Base-by-base conservation (phyloP, 2,329 filamentous ascomycete genomes). In the Pseudogymnoascus sp. region DNA sequence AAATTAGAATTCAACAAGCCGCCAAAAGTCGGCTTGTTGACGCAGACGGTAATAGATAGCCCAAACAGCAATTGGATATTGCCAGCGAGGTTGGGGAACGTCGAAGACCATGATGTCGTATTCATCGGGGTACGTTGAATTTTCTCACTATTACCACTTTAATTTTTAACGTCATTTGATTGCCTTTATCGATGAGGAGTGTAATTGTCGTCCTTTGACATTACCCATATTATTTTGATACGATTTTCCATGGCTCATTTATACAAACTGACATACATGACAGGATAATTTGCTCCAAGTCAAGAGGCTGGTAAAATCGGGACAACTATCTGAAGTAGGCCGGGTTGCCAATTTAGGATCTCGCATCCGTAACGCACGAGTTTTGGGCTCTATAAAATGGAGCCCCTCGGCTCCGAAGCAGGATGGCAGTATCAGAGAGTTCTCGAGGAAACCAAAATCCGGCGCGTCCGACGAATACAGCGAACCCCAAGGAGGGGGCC, bases 281-380 rank as follows among this genome's bases (percentile, higher is more conserved):
- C 44, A 89, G 86, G 89, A 96, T 68, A 84, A 89, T 66, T 90
- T 86, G 69, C 83, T 99, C 50, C 88, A 93, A 68, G 85, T 97
- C 67, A 89, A 87, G 69, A 89, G 96, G 73, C 82, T 95, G 2
- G 79, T 81, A 4, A 79, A 80, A 50, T 84, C 89, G 71, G 87
- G 87, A 1, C 87, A 89, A 70, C 81, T 96, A 23, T 84, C 87
- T 67, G 86, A 91, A 70, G 79, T 96, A n/a, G 80, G 84, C n/a
- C 84, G 84, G 65, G 96, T 93, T 74, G 81, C 82, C 42, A 87
- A 96, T 72, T 93, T 97, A 73, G 86, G 87, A 62, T 84, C 85
- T 34, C 84, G 86, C 46, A 97, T 97, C 67, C 81, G 89, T 65
- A 89, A 91, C 70, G 91, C 91, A 4, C 84, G 84, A 64, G 86